A percentile compares a stretch with the other conserved stretches of the same genome.
Conservation (phyloP, 371 early-diverging fungal species). For the Haplosporangium sp. region DNA sequence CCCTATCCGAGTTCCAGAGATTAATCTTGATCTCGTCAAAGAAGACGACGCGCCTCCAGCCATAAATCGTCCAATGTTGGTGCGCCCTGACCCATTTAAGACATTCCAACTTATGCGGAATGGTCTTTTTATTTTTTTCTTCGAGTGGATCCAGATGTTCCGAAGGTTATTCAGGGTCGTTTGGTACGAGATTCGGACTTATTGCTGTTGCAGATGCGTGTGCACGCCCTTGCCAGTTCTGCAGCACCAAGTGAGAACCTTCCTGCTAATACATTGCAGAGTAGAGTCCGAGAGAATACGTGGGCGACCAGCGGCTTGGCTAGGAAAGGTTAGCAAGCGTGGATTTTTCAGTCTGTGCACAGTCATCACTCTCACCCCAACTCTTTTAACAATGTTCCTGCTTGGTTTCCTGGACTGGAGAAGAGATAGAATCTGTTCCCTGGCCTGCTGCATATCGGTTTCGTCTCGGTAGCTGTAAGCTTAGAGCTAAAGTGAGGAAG, state of each 20-base stretch:
- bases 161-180: not conserved
- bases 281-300: not conserved
- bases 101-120: slow-evolving; percentile 13
- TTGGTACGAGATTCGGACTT: not conserved
- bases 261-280: not conserved
- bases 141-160: not conserved
- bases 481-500: not conserved
- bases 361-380: not conserved
- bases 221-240: not conserved
- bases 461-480: too few relatives aligned
- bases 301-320: not conserved
- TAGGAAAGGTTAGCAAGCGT: not conserved
- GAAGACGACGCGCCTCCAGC: slow-evolving; percentile 43
- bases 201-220: not conserved
- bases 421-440: not conserved
- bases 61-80: slow-evolving; percentile 27
- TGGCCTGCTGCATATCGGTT: too few relatives aligned
- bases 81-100: slow-evolving; percentile 24
- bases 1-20: slow-evolving; percentile 7
- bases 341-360: slow-evolving; percentile 7
- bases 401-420: not conserved
- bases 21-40: slow-evolving; percentile 48
- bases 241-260: not conserved
- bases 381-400: not conserved
- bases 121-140: slow-evolving; percentile 11